Base-by-base conservation (phyloP, 2,329 filamentous ascomycete species). In the Penicillium sp. region DNA sequence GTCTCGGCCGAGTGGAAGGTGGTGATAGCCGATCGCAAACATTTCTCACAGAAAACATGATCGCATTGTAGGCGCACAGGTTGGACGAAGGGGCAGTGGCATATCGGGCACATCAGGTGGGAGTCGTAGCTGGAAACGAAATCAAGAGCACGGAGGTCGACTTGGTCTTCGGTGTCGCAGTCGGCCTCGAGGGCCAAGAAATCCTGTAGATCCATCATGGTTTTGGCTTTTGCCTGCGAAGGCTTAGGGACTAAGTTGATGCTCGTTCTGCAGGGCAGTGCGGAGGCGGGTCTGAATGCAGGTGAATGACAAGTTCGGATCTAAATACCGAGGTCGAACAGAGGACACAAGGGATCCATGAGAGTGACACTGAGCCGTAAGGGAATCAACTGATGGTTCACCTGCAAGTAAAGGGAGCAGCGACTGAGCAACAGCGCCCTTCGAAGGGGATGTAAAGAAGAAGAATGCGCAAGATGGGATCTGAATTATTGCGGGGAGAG, bases 81-180 rank as follows among this genome's bases (percentile, higher is more conserved):
- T 50, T 79, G 74, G 52, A 86, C 79, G 63, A 86, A 85, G 7
- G 85, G 82, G 57, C 81, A 83, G 65, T 84, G 83, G 69, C 85
- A 87, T 60, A 87, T 87, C 15, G 84, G 79, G 66, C 85, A 87
- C 74, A 85, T 81, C 49, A 87, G 76, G 65, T 87, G 85, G 57
- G 77, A 77, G 67, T 87, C 83, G 66, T 81, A 82, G 26, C 72
- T 68, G 49, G 77, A 73, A 54, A 84, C 77, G 72, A 85, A 84
- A 55, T 87, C 84, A 61, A 87, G 78, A 35, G 76, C 68, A 52
- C 82, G 79, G 47, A 86, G 69, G 66, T 87, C 85, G 58, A 85
- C 72, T 43, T 35, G 49, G 7, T 66, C 54, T 49, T 68, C 67
- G 50, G 55, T 54, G 49, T 67, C 67, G 59, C 57, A 59, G 52